Conservation (phyloP, 2,329 filamentous ascomycete genomes). For the Arthrinium phaeospermum region DNA sequence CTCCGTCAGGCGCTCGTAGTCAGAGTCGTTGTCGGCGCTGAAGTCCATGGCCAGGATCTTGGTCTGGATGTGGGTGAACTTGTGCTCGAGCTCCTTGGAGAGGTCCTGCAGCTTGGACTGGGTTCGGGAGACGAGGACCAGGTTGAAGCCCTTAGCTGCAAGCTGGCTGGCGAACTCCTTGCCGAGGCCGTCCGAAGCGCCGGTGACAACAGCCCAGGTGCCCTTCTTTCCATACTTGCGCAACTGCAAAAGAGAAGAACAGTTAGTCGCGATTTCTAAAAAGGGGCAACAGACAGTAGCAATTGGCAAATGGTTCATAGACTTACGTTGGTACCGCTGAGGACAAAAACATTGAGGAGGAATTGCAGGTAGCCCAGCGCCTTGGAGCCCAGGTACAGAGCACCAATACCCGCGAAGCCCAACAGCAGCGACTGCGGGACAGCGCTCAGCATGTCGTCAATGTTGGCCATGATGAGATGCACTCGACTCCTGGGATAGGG, state of each 20-base stretch:
- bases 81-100: slow-evolving; percentile 74
- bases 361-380: slow-evolving; percentile 65
- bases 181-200: slow-evolving; percentile 93
- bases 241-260: slow-evolving; percentile 60
- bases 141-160: slow-evolving; percentile 89
- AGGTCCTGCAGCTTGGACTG: slow-evolving; percentile 84
- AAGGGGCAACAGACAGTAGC: neutral
- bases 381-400: slow-evolving; percentile 62
- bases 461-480: slow-evolving; percentile 37
- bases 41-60: slow-evolving; percentile 94
- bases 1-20: slow-evolving; percentile 77
- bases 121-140: slow-evolving; percentile 95
- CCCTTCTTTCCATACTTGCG: slow-evolving; percentile 89
- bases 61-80: slow-evolving; percentile 72
- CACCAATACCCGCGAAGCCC: slow-evolving; percentile 61
- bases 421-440: slow-evolving; percentile 53
- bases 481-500: neutral
- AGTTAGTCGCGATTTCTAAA: neutral
- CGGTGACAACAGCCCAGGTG: slow-evolving; percentile 93
- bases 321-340: slow-evolving; percentile 66
- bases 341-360: slow-evolving; percentile 70
- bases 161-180: slow-evolving; percentile 95
- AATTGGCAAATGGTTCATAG: neutral
- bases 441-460: slow-evolving; percentile 41
- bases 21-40: slow-evolving; percentile 74